Evolutionary conservation across 331 rosid genomes (phyloP), one percentile per base, ranked within the genome.

Genomic region (Malus hybrid): DNA sequence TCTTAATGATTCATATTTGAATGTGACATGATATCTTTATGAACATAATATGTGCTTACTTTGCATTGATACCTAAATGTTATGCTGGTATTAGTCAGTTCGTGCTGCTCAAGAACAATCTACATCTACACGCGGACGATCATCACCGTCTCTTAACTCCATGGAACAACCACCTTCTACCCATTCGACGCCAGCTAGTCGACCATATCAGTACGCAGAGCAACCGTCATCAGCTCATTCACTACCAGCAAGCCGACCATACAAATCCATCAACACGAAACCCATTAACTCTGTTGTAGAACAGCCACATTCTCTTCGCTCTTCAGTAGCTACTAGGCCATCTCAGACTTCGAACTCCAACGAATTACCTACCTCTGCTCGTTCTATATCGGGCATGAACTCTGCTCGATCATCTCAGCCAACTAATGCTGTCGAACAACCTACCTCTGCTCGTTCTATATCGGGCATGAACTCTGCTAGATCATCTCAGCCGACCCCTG

Each of bases 211-310:
- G 5, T 44, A 84, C 5, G 70, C 55, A 11, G 96, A 86, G 32
- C 93, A 85, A 66, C 82, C 81, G n/a, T 59, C 80, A 4, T 70
- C 90, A 67, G 77, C 89, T 81, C 92, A 86, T 69, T 54, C 89
- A 6, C 54, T 77, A 11, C 28, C 74, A 5, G 8, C 64, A 24
- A 52, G 22, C 66, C 36, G 79, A n/a, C 20, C 86, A 46, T 50
- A 84, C 67, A 86, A 79, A 59, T 50, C 83, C 19, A 68, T 61
- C 33, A 61, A 44, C 33, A 62, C 44, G n/a, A 74, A 65, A 74
- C 13, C 77, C 18, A n/a, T 19, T 20, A 19, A 62, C 44, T 1
- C n/a, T 19, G 29, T 62, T 8, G 69, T 18, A 1, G 70, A 73
- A 12, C 55, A 55, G 29, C 70, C 70, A 46, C 34, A 62, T 42